These are phyloP conservation scores for Caryopteris hybrid DNA, from an alignment of 305 asterid genomes.

Conservation along the genomic window DNA sequence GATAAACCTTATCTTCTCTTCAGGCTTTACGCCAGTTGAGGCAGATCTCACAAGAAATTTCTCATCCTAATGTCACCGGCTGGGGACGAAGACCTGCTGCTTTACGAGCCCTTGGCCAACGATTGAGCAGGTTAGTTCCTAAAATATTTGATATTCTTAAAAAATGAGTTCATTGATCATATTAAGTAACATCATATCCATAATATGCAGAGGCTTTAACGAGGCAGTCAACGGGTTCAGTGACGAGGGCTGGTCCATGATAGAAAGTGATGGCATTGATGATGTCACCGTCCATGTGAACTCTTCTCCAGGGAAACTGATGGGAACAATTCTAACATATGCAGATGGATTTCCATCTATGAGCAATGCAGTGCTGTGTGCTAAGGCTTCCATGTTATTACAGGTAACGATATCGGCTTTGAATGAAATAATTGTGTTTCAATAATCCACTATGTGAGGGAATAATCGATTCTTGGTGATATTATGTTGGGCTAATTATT, in stretches of 20 bases:
- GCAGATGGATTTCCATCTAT: slow-evolving; percentile 74
- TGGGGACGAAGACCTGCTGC: slow-evolving; percentile 99
- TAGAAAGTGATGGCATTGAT: slow-evolving; percentile 83
- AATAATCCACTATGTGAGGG: no score
- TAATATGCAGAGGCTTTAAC: slow-evolving; percentile 71
- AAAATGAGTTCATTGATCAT: not conserved
- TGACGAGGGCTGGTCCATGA: slow-evolving; percentile 94
- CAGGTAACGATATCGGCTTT: slow-evolving; percentile 44
- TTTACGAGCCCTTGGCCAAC: slow-evolving; percentile 82
- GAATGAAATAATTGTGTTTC: not conserved
- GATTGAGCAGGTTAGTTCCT: slow-evolving; percentile 68
- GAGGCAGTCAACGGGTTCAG: slow-evolving; percentile 96
- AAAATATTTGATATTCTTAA: not conserved
- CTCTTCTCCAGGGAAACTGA: slow-evolving; percentile 71
- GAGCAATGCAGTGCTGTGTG: slow-evolving; percentile 76
- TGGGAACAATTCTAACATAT: slow-evolving; percentile 61
- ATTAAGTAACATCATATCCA: not conserved
- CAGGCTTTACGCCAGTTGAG: slow-evolving; percentile 94
- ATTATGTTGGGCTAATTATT: not conserved
- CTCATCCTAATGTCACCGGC: slow-evolving; percentile 73
- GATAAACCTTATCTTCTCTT: not conserved
- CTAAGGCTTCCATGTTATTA: slow-evolving; percentile 92
- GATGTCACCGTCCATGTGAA: slow-evolving; percentile 87
- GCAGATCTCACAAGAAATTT: slow-evolving; percentile 83
- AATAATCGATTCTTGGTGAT: no score